phyloP scores from a whole-genome alignment of 2,329 filamentous ascomycete species.

The Drechmeria coniospora region DNA sequence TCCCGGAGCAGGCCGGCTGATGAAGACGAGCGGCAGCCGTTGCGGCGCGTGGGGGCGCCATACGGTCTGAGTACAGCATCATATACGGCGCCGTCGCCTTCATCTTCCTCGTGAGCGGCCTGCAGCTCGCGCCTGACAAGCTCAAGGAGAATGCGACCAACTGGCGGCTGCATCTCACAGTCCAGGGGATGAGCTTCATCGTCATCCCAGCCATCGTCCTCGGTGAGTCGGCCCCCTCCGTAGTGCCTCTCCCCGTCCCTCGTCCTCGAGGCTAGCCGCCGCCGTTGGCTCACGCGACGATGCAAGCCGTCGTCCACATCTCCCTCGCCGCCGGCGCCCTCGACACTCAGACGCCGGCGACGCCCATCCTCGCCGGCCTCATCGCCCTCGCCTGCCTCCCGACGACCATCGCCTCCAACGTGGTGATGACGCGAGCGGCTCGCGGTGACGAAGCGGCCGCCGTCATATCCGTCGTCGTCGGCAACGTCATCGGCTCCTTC shows the following conservation, averaged over 20 bases:
- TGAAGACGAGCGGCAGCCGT: too few species aligned
- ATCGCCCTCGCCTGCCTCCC: conserved; percentile 53
- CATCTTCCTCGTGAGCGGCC: conserved; percentile 57
- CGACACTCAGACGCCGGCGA: conserved; percentile 41
- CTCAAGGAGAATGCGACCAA: conserved; percentile 45
- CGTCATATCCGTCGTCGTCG: conserved; percentile 53
- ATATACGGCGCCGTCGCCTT: conserved; percentile 54
- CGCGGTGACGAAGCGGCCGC: conserved; percentile 52
- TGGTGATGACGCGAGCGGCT: conserved; percentile 56
- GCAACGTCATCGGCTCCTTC: conserved; percentile 55
- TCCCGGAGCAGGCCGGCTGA: too few species aligned
- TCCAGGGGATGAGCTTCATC: conserved; percentile 52
- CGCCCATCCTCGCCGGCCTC: conserved; percentile 51
- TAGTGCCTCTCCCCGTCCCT: neutral
- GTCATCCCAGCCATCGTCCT: conserved; percentile 49
- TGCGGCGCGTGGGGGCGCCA: conserved; percentile 30
- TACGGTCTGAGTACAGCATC: conserved; percentile 41
- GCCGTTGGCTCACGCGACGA: too few species aligned
- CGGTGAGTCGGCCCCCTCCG: conserved; percentile 17
- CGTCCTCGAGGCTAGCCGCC: too few species aligned
- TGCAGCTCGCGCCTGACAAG: conserved; percentile 49
- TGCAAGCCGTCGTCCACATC: conserved; percentile 32
- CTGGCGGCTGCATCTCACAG: conserved; percentile 52
- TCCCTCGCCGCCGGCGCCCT: conserved; percentile 30
- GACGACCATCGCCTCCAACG: conserved; percentile 58